phyloP scores from a whole-genome alignment of 345 rosid genomes.

The Eucalyptus brandiana region DNA sequence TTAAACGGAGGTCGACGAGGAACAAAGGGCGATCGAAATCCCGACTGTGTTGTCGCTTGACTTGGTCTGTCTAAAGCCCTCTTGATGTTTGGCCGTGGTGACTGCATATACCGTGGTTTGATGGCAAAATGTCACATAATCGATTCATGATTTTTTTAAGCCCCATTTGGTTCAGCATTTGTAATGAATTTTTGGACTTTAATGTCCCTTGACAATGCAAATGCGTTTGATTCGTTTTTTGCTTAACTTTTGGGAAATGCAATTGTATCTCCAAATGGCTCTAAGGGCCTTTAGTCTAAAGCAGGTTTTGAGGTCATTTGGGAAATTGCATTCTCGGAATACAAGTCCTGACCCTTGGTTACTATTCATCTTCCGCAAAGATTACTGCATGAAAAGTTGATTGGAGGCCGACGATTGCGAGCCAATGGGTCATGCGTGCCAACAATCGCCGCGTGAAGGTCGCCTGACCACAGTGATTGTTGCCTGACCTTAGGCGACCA shows the following conservation, averaged over 20 bases:
- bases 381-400: accelerated
- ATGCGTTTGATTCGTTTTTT: accelerated
- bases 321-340: accelerated
- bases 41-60: not conserved
- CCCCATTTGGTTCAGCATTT: accelerated
- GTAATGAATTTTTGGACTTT: too few species aligned
- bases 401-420: accelerated
- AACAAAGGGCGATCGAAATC: not conserved
- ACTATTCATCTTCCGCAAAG: accelerated
- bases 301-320: accelerated
- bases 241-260: accelerated
- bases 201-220: too few species aligned
- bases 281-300: accelerated
- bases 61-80: not conserved
- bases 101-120: not conserved
- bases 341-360: accelerated
- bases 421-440: accelerated
- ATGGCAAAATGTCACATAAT: not conserved
- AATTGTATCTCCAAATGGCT: accelerated
- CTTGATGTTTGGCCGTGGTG: not conserved
- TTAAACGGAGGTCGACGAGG: not conserved
- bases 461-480: accelerated
- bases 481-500: accelerated
- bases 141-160: not conserved
- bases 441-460: accelerated